Base-by-base conservation (phyloP, 2,329 filamentous ascomycete genomes). In the Annulohypoxylon truncatum region DNA sequence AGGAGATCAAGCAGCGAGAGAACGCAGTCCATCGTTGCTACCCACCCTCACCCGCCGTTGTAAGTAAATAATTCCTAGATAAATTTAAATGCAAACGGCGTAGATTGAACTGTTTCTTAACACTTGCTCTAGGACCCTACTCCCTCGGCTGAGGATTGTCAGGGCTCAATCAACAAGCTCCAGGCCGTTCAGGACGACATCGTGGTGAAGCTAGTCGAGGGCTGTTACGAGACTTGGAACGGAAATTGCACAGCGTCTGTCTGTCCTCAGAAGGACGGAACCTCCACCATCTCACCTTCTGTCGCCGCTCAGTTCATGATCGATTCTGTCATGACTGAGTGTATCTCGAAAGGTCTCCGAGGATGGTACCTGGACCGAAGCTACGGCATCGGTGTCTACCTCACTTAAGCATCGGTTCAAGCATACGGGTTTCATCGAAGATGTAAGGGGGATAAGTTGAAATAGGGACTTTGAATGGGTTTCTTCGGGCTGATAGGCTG, bases 301-400 rank as follows among this genome's bases (percentile, higher is more conserved):
- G 13, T 65, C 20, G 70, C 72, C 1, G 73, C 73, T 35, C 69
- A 74, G 61, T 71, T 67, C 67, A 70, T 76, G 66, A 51, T 48
- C 9, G 60, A 68, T 7, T 71, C 71, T 8, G 24, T 76, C 22
- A 70, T 69, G 35, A 55, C 71, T 2, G 68, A 74, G 64, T 76
- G 74, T 53, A 73, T 76, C 40, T 62, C 73, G 48, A 71, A 75
- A 2, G 74, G 74, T 7, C 58, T 67, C 18, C 71, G 73, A 58
- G 73, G 74, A 56, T 75, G 73, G 73, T 76, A 73, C 64, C 63
- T 69, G 10, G 73, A 76, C 38, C 69, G 73, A 9, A 61, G 53
- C 44, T 67, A 31, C 31, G 73, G 72, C 13, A 56, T 75, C 15
- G 74, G 74, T 2, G 66, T 76, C 7, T 76, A 75, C 60, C 61